Conservation (phyloP, 2,329 filamentous ascomycete species). For the Periconia sp. region DNA sequence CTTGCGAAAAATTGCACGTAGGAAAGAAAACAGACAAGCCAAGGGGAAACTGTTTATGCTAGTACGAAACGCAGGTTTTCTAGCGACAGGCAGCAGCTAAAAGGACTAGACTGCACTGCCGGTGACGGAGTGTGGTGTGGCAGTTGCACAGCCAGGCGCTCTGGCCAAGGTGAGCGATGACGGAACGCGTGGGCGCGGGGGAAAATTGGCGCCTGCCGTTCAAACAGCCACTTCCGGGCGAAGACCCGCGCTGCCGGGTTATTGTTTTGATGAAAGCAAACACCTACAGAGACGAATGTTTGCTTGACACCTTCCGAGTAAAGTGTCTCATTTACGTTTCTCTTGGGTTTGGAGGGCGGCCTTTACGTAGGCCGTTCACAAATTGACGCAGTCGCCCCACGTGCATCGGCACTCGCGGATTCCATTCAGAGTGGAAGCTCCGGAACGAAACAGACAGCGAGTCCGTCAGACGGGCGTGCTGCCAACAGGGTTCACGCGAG, state of each 20-base stretch:
- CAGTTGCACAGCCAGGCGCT: constrained; percentile 11
- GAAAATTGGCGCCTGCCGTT: constrained; percentile 15
- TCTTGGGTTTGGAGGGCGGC: too few species aligned
- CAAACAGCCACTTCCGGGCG: too few species aligned
- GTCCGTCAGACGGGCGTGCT: too few species aligned
- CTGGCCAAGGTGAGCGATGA: constrained; percentile 18
- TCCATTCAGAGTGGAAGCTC: not conserved
- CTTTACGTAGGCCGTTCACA: too few species aligned
- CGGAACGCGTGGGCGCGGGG: constrained; percentile 24
- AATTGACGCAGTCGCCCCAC: too few species aligned
- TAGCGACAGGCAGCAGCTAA: constrained; percentile 3
- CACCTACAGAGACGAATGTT: too few species aligned
- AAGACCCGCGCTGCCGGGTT: too few species aligned
- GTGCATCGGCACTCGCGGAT: too few species aligned
- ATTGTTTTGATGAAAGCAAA: too few species aligned
- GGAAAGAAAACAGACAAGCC: too few species aligned
- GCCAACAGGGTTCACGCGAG: not conserved
- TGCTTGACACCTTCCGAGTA: too few species aligned
- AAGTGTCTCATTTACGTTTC: too few species aligned
- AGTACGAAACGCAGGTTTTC: not conserved
- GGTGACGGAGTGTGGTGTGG: constrained; percentile 8
- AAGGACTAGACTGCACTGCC: constrained; percentile 2
- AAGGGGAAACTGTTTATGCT: not conserved
- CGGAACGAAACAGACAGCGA: not conserved
- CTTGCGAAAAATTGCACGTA: constrained; percentile 2